These are phyloP conservation scores for Physcomitrium patens DNA, from an alignment of 225 moss, liverwort and hornwort species.

Conservation along the genomic window DNA sequence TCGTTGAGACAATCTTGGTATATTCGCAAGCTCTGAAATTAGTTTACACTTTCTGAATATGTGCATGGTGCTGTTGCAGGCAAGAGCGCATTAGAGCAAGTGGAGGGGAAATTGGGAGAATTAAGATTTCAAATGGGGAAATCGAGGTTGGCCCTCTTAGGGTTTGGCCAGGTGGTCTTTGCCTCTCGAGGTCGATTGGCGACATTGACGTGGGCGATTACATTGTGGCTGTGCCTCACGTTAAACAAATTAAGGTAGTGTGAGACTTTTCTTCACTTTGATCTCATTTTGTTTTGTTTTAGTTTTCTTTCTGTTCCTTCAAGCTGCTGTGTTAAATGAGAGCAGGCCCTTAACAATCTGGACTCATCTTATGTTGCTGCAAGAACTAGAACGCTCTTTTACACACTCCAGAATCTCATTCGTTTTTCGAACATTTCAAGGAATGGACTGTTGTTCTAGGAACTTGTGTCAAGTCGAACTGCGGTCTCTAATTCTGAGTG, in stretches of 20 bases:
- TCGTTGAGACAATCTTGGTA: too few species aligned
- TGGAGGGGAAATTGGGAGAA: conserved; percentile 75
- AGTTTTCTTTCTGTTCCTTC: too few species aligned
- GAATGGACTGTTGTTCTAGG: too few species aligned
- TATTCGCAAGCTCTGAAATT: neutral
- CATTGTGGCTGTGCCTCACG: conserved; percentile 73
- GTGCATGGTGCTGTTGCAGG: conserved; percentile 29
- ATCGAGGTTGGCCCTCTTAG: conserved; percentile 64
- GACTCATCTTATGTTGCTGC: neutral
- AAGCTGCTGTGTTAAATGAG: neutral
- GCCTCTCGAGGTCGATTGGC: conserved; percentile 76
- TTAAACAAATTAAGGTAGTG: conserved; percentile 67
- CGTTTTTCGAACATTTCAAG: too few species aligned
- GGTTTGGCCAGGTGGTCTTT: conserved; percentile 80
- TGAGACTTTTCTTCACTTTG: neutral
- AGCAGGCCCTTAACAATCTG: neutral
- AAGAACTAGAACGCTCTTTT: neutral
- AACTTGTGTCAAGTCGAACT: neutral
- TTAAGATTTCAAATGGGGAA: conserved; percentile 55
- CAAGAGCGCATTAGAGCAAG: conserved; percentile 69
- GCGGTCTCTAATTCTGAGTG: neutral
- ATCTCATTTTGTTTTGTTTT: neutral
- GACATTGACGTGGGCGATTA: conserved; percentile 76
- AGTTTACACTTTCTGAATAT: conserved; percentile 26
- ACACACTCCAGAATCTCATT: neutral